Evolutionary conservation across 176 grass and related monocot species (phyloP).

Genomic region (Musa beccarii): DNA sequence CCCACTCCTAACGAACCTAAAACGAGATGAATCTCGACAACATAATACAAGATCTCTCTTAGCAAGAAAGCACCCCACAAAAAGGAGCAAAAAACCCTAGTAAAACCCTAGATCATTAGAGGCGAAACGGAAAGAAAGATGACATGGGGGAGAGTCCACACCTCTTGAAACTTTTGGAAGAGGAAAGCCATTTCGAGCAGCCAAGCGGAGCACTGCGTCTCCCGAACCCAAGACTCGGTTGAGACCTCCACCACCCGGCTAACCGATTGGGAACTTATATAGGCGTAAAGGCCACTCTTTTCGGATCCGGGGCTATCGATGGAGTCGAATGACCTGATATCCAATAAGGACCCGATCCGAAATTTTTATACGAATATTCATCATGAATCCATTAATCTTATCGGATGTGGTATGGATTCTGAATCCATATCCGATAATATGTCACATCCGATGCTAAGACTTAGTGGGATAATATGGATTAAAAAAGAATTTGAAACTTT

Average conservation of each 20-base stretch:
- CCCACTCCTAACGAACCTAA: not conserved
- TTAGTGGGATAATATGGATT: too few relatives aligned
- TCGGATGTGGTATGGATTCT: too few relatives aligned
- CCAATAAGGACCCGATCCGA: too few relatives aligned
- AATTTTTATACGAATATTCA: too few relatives aligned
- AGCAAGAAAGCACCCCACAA: too few relatives aligned
- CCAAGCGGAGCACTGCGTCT: not conserved
- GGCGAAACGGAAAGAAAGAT: not conserved
- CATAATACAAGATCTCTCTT: not conserved
- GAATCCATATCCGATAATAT: too few relatives aligned
- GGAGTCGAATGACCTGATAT: too few relatives aligned
- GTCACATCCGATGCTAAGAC: too few relatives aligned
- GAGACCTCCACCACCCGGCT: not conserved
- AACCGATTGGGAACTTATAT: not conserved
- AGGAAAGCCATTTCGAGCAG: constrained; percentile 16
- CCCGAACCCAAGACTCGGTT: not conserved
- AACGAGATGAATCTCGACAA: not conserved
- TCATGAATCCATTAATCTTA: too few relatives aligned
- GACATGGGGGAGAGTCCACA: not conserved
- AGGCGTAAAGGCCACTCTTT: not conserved
- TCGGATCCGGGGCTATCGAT: too few relatives aligned
- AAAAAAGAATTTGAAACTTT: too few relatives aligned
- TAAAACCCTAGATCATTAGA: not conserved
- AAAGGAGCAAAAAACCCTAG: not conserved
- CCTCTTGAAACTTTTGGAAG: constrained; percentile 19